Evolutionary conservation across 352 stramenopile species (phyloP).

Genomic region (Phytophthora rubi): DNA sequence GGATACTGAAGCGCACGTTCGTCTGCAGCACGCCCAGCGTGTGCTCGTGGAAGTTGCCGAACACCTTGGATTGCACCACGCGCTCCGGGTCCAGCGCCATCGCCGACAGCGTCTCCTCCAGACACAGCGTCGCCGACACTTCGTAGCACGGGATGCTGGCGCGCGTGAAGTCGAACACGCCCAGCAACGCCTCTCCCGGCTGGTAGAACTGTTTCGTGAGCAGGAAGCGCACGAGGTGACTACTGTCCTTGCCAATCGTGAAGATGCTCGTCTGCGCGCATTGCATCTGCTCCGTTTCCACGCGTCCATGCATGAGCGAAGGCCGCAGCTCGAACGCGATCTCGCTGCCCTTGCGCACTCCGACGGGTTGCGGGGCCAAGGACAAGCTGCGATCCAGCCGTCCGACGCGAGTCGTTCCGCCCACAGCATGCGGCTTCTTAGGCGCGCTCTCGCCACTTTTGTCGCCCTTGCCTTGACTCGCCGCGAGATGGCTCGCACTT

Average conservation of each 20-base stretch:
- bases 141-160: conserved; percentile 62
- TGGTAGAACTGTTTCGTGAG: conserved; percentile 73
- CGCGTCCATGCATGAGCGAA: conserved; percentile 69
- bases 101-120: conserved; percentile 56
- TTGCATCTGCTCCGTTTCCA: conserved; percentile 64
- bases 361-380: conserved; percentile 42
- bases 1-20: conserved; percentile 61
- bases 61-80: conserved; percentile 59
- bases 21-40: conserved; percentile 59
- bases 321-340: conserved; percentile 71
- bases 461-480: conserved; percentile 17
- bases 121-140: conserved; percentile 53
- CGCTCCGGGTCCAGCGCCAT: conserved; percentile 64
- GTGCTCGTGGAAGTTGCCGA: conserved; percentile 53
- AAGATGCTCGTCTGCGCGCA: conserved; percentile 71
- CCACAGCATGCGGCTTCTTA: conserved; percentile 23
- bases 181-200: conserved; percentile 62
- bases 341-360: conserved; percentile 64
- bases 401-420: conserved; percentile 33
- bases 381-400: conserved; percentile 44
- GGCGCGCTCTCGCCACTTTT: conserved; percentile 2
- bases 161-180: conserved; percentile 64
- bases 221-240: conserved; percentile 65
- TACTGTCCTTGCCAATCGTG: conserved; percentile 72
- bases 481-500: conserved; percentile 34